phyloP scores from a whole-genome alignment of 441 rosid genomes.

The Dalechampia spathulata region DNA sequence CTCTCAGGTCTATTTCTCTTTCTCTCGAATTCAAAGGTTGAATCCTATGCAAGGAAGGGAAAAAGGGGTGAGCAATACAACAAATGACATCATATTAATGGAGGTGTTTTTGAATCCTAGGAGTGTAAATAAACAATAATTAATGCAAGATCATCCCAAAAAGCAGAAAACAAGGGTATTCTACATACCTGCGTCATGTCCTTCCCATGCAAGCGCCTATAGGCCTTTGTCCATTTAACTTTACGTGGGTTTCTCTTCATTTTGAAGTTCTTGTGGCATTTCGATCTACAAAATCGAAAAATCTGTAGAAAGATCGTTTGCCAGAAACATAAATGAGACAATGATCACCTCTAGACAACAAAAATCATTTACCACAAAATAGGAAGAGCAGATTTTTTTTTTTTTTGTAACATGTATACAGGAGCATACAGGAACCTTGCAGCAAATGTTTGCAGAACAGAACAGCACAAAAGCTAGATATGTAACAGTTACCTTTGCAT shows the following conservation, averaged over 20 bases:
- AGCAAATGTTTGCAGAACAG: background rate
- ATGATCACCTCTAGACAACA: too few species aligned
- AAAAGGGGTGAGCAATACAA: background rate
- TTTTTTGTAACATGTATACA: too few species aligned
- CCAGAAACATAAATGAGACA: constrained; percentile 1
- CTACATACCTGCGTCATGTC: constrained; percentile 81
- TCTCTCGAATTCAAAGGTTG: constrained; percentile 90
- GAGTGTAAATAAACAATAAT: background rate
- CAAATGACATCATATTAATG: background rate
- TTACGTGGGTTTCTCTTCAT: constrained; percentile 98
- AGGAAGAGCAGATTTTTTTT: too few species aligned
- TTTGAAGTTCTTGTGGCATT: constrained; percentile 94
- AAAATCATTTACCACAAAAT: background rate
- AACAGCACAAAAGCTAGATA: background rate
- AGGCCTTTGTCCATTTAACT: constrained; percentile 95
- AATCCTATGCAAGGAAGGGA: constrained; percentile 39
- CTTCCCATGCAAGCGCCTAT: constrained; percentile 71
- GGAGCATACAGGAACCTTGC: too few species aligned
- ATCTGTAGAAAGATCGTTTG: constrained; percentile 34
- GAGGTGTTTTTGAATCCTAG: too few species aligned
- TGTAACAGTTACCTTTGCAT: constrained; percentile 58
- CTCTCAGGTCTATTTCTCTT: constrained; percentile 92
- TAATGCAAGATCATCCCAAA: background rate
- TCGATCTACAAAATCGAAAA: constrained; percentile 85
- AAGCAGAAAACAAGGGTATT: background rate